A percentile compares a stretch with the other conserved stretches of the same genome.
Evolutionary conservation across 2,329 filamentous ascomycete species (phyloP).

Genomic region (Ophiostoma novo-ulmi): DNA sequence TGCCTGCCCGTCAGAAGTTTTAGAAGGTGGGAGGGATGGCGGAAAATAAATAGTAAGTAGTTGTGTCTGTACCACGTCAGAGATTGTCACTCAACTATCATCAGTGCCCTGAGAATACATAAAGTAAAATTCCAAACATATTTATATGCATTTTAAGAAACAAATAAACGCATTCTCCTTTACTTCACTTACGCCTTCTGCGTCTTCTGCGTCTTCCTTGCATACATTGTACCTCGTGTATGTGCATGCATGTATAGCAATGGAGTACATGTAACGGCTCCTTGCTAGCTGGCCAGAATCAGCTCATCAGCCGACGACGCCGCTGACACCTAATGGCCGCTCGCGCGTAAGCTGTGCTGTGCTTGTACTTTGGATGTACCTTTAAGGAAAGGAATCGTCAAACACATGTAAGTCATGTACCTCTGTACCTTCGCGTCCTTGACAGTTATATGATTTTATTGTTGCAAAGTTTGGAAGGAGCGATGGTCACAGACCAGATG

Average conservation of each 20-base stretch:
- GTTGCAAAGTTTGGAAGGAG: background rate
- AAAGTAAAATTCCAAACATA: background rate
- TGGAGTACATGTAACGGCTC: conserved; percentile 9
- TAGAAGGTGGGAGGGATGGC: background rate
- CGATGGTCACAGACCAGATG: background rate
- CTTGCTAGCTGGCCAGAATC: conserved; percentile 8
- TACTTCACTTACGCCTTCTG: background rate
- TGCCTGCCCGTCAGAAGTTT: background rate
- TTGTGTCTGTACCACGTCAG: too few relatives aligned
- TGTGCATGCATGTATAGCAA: conserved; percentile 2
- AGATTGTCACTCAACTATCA: background rate
- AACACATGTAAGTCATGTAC: conserved; percentile 9
- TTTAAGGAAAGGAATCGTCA: background rate
- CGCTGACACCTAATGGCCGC: conserved; percentile 6
- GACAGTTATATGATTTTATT: background rate
- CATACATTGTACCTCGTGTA: background rate
- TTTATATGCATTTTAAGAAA: background rate
- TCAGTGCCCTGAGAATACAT: background rate
- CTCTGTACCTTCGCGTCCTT: background rate
- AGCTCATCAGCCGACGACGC: conserved; percentile 5
- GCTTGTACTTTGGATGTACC: conserved; percentile 9
- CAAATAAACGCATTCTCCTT: background rate
- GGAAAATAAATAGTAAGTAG: background rate
- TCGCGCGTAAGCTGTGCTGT: background rate
- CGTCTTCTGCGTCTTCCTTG: conserved; percentile 8